phyloP scores from a whole-genome alignment of 371 early-diverging fungal species.

The Mortierella sp. region DNA sequence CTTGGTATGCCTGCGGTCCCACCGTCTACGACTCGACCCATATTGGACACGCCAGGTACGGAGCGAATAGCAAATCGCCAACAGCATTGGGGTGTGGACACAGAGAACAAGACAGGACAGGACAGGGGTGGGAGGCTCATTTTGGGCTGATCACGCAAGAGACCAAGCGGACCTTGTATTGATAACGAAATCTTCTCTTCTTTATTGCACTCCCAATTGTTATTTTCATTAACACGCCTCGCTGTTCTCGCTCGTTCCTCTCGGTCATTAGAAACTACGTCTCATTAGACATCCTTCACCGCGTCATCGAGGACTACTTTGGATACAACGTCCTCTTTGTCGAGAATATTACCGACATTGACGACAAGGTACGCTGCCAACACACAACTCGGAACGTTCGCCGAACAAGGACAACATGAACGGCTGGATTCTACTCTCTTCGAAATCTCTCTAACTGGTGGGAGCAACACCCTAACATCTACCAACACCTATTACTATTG shows the following conservation, averaged over 20 bases:
- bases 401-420: neutral
- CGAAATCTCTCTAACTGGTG: neutral
- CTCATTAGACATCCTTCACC: slow-evolving; percentile 95
- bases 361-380: slow-evolving; percentile 88
- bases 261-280: slow-evolving; percentile 92
- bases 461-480: neutral
- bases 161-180: slow-evolving; percentile 14
- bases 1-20: slow-evolving; percentile 99
- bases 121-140: slow-evolving; percentile 3
- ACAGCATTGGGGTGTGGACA: slow-evolving; percentile 9
- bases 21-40: slow-evolving; percentile 99
- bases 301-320: slow-evolving; percentile 97
- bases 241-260: neutral
- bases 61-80: slow-evolving; percentile 16
- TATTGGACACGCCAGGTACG: slow-evolving; percentile 96
- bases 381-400: neutral
- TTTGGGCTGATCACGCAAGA: slow-evolving; percentile 17
- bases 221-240: slow-evolving; percentile 1
- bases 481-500: too few relatives aligned
- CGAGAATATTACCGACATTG: slow-evolving; percentile 99
- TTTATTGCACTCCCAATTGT: neutral
- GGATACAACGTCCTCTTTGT: slow-evolving; percentile 96
- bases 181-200: neutral
- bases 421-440: neutral
- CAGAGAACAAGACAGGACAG: neutral